Base-by-base conservation (phyloP, 805 yeast species). In the Kodamaea sagamina region DNA sequence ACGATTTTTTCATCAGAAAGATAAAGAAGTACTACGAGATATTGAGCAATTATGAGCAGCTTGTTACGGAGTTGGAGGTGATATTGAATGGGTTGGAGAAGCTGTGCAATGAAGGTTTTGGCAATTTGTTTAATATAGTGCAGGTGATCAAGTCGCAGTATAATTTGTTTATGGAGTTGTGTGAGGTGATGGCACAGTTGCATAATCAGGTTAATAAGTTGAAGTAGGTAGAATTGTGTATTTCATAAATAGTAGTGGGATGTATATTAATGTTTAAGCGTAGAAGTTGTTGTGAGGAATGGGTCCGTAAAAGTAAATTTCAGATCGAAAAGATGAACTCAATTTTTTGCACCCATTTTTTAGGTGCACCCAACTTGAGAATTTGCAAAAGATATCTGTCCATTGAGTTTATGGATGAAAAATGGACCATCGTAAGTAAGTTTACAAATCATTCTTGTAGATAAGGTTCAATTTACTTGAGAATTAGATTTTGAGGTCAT, bases 181-280 rank as follows among this genome's bases (percentile, higher is more conserved):
- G 90, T 38, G 86, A 84, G 58, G 75, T 79, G 31, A 74, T 84
- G 57, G 90, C 92, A 2, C 86, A 81, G 51, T 61, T 84, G 31
- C 92, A 85, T 61, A 63, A 55, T 37, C 67, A 65, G 48, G 62
- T 67, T 16, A 51, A 47, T 40, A 55, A 42, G 42, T 22, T 47
- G 36, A 42, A 31, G 40, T 39, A 31, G 18, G 26, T 4, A 12
- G 5, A 12, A 36, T 24, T 6, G 11, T 8, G 35, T 16, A 4
- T 11, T 5, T 11, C 13, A 27, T 27, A 27, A 27, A 27, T 6
- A 10, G 15, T 27, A 27, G 35, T 31, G n/a, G 35, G 13, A 31
- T n/a, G n/a, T n/a, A n/a, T n/a, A n/a, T n/a, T n/a, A n/a, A n/a
- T n/a, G n/a, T n/a, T n/a, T n/a, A n/a, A n/a, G n/a, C 13, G 35